Evolutionary conservation across 2,329 filamentous ascomycete genomes (phyloP).

Genomic region (Pyricularia pennisetigena): DNA sequence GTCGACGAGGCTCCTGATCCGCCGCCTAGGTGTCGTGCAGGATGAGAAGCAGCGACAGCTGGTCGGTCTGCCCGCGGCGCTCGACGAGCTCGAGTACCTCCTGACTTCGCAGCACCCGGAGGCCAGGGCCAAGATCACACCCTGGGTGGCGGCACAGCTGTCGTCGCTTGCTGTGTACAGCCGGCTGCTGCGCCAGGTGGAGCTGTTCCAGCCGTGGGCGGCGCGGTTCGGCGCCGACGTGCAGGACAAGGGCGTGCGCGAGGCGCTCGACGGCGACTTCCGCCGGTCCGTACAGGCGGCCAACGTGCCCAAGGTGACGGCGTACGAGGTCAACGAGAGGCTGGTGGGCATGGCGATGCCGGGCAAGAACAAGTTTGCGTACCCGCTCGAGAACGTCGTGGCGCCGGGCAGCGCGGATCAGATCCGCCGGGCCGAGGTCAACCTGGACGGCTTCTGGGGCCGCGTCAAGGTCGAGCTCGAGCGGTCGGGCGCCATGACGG

Average conservation of each 20-base stretch:
- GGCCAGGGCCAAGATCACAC: not conserved
- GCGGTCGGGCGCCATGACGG: conserved; percentile 7
- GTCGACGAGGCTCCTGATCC: conserved; percentile 3
- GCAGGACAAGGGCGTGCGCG: conserved; percentile 8
- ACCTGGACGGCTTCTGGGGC: conserved; percentile 8
- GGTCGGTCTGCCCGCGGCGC: conserved; percentile 8
- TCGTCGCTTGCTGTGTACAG: conserved; percentile 7
- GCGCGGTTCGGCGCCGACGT: conserved; percentile 8
- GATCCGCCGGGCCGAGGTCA: conserved; percentile 3
- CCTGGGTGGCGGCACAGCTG: conserved; percentile 7
- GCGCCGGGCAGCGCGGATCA: not conserved
- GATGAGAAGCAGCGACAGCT: conserved; percentile 9
- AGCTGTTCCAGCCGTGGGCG: conserved; percentile 9
- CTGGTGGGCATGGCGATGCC: conserved; percentile 5
- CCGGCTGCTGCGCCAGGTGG: conserved; percentile 6
- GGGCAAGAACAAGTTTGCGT: conserved; percentile 2
- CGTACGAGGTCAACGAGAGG: conserved; percentile 5
- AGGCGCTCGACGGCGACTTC: conserved; percentile 9
- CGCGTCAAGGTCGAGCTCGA: conserved; percentile 7
- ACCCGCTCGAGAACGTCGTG: conserved; percentile 5
- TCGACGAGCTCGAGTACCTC: conserved; percentile 10
- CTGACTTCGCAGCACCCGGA: not conserved
- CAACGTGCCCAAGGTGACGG: conserved; percentile 7
- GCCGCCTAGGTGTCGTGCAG: conserved; percentile 8
- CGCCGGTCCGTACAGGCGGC: conserved; percentile 5